phyloP scores from a whole-genome alignment of 2,329 filamentous ascomycete genomes.

The Fusarium secorum region DNA sequence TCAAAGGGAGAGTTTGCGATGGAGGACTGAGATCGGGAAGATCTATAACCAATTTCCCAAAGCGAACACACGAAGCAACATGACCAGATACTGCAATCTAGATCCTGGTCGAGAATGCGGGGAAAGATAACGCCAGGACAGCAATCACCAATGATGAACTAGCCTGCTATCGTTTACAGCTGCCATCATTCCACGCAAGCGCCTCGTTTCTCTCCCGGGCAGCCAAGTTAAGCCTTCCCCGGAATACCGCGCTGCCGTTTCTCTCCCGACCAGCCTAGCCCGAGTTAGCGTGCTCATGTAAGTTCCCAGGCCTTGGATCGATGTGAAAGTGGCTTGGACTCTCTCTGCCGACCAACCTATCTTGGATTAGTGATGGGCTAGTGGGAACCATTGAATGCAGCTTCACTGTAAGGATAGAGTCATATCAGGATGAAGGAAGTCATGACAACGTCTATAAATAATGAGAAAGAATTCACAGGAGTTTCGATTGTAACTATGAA shows the following conservation, averaged over 20 bases:
- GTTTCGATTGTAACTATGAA: background rate
- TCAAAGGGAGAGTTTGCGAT: background rate
- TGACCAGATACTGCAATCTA: background rate
- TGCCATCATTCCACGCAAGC: background rate
- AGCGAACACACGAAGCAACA: background rate
- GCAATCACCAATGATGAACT: background rate
- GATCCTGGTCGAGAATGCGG: background rate
- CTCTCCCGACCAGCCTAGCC: background rate
- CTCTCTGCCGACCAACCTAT: constrained; percentile 4
- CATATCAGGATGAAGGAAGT: background rate
- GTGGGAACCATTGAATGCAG: background rate
- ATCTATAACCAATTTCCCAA: background rate
- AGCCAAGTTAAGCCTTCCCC: background rate
- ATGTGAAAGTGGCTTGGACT: background rate
- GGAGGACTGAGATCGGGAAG: background rate
- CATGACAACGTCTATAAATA: background rate
- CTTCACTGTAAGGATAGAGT: background rate
- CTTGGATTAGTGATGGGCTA: background rate
- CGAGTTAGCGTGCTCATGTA: background rate
- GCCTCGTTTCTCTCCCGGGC: background rate
- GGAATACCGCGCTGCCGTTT: background rate
- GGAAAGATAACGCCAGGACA: background rate
- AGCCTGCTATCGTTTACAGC: background rate
- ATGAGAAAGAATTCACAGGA: rapidly evolving
- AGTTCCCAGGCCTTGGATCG: background rate